Evolutionary conservation across 305 asterid species (phyloP).

Genomic region (Fraxinus velutina): DNA sequence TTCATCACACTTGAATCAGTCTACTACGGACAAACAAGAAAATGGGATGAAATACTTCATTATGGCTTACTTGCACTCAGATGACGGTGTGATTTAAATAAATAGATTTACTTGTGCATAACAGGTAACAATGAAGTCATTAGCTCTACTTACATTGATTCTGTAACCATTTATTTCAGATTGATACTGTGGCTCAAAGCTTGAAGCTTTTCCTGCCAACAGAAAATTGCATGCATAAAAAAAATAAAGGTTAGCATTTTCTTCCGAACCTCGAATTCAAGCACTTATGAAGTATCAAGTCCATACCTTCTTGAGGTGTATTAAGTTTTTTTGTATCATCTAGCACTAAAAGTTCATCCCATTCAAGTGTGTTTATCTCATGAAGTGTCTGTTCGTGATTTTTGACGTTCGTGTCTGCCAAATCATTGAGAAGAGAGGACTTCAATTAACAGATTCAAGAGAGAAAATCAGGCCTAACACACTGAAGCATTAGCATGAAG

Average conservation of each 20-base stretch:
- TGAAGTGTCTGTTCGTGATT: conserved; percentile 69
- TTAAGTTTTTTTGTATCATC: conserved; percentile 51
- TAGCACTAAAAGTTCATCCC: conserved; percentile 90
- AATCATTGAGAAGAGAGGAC: conserved; percentile 22
- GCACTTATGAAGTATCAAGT: not conserved
- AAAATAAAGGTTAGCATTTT: conserved; percentile 10
- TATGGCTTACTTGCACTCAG: not conserved
- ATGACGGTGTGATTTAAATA: not conserved
- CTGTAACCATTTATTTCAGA: conserved; percentile 18
- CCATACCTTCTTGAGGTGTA: conserved; percentile 57
- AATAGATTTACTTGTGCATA: not conserved
- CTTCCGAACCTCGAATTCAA: not conserved
- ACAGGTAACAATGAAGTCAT: not conserved
- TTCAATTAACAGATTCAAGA: conserved; percentile 19
- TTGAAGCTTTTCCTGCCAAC: conserved; percentile 50
- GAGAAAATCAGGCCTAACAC: not conserved
- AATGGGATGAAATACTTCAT: not conserved
- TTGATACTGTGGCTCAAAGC: conserved; percentile 37
- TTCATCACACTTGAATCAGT: not conserved
- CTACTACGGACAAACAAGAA: not conserved
- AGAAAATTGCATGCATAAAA: conserved; percentile 23
- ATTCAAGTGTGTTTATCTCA: conserved; percentile 89
- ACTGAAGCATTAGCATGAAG: conserved; percentile 4
- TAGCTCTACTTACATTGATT: conserved; percentile 46
- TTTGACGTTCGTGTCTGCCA: conserved; percentile 47